phyloP scores from a whole-genome alignment of 2,329 filamentous ascomycete genomes.

The Parafenestella ontariensis region DNA sequence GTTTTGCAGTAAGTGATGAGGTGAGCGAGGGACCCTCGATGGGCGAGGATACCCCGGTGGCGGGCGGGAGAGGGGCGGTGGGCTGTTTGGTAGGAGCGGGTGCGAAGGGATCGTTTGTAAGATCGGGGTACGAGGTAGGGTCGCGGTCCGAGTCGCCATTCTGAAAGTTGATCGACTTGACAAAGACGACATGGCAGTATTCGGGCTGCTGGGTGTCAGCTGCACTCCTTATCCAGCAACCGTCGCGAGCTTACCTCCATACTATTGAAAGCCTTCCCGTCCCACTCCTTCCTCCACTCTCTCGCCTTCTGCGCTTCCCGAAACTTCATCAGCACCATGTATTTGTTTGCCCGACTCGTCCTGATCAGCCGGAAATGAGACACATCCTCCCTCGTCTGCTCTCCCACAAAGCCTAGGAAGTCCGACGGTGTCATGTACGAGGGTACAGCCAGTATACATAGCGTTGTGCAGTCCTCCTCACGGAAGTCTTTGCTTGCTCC shows the following conservation, averaged over 20 bases:
- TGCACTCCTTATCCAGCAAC: not conserved
- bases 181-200: slow-evolving; percentile 92
- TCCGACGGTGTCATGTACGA: slow-evolving; percentile 92
- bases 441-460: slow-evolving; percentile 94
- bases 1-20: slow-evolving; percentile 64
- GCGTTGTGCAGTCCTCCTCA: slow-evolving; percentile 77
- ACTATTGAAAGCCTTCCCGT: slow-evolving; percentile 90
- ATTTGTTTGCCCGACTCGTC: slow-evolving; percentile 86
- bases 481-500: slow-evolving; percentile 46
- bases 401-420: slow-evolving; percentile 89
- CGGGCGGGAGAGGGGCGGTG: slow-evolving; percentile 43
- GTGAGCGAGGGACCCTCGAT: slow-evolving; percentile 44
- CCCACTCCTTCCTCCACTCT: slow-evolving; percentile 84
- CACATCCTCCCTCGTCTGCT: slow-evolving; percentile 83
- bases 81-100: slow-evolving; percentile 56
- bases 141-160: slow-evolving; percentile 59
- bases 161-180: slow-evolving; percentile 89
- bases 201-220: slow-evolving; percentile 68
- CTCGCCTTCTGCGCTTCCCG: slow-evolving; percentile 75
- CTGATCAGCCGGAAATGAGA: slow-evolving; percentile 95
- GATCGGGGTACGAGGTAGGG: slow-evolving; percentile 64
- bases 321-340: slow-evolving; percentile 96
- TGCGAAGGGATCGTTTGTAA: slow-evolving; percentile 70
- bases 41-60: slow-evolving; percentile 41
- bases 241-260: slow-evolving; percentile 71